Percentiles rank a stretch among this genome's conserved stretches.
phyloP scores from a whole-genome alignment of 306 rosid genomes.

The Cicer arietinum region DNA sequence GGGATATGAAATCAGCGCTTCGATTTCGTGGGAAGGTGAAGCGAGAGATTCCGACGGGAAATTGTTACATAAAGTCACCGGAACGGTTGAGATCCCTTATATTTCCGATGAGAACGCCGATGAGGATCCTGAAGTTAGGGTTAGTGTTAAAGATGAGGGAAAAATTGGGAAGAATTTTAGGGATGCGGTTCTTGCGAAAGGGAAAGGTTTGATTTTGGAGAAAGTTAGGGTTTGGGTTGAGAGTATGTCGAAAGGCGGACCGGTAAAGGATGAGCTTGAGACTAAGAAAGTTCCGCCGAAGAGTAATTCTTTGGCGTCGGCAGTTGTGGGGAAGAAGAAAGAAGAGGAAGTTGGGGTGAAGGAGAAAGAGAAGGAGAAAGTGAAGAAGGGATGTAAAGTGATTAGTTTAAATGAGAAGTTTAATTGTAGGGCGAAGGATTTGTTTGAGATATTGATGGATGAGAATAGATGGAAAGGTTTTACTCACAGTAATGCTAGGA shows the following conservation, averaged over 20 bases:
- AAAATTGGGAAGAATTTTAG: conserved; percentile 65
- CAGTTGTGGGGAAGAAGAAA: not conserved
- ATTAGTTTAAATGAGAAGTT: conserved; percentile 86
- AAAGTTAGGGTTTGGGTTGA: conserved; percentile 76
- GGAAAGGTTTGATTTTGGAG: conserved; percentile 72
- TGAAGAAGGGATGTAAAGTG: conserved; percentile 65
- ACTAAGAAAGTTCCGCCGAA: conserved; percentile 53
- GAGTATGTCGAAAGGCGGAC: conserved; percentile 86
- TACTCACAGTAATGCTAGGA: conserved; percentile 83
- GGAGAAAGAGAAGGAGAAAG: conserved; percentile 44
- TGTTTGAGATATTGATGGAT: conserved; percentile 93
- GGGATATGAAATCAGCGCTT: conserved; percentile 75
- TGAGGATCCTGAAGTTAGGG: conserved; percentile 85
- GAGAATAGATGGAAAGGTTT: conserved; percentile 96
- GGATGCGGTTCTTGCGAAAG: conserved; percentile 70
- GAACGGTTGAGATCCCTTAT: conserved; percentile 79
- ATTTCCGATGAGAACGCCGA: conserved; percentile 93
- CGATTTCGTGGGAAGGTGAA: conserved; percentile 77
- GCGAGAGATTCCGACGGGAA: conserved; percentile 66
- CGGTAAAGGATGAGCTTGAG: conserved; percentile 81
- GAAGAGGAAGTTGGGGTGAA: conserved; percentile 26
- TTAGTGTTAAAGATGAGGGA: conserved; percentile 73
- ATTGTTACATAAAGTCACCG: conserved; percentile 64
- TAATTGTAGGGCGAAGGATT: conserved; percentile 72
- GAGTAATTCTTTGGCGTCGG: conserved; percentile 19